These are phyloP conservation scores for Zoysia matrella DNA, from an alignment of 202 grass and related monocot species.

Conservation along the genomic window DNA sequence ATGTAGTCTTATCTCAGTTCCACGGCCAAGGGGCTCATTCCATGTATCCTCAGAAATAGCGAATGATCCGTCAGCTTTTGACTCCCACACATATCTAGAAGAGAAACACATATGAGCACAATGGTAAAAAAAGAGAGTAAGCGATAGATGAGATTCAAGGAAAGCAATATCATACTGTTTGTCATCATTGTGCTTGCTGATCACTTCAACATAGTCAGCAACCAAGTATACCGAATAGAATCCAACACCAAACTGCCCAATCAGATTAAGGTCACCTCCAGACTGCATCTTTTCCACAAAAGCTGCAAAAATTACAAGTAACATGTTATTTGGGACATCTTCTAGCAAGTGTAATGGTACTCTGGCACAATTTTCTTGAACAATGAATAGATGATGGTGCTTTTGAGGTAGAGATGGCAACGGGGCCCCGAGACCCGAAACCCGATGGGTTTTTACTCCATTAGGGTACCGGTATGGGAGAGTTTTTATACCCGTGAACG, in stretches of 20 bases:
- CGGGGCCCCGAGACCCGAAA: too few relatives aligned
- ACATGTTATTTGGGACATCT: conserved; percentile 26
- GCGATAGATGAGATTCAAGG: neutral
- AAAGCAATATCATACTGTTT: conserved; percentile 66
- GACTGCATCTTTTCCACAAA: conserved; percentile 95
- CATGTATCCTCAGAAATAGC: conserved; percentile 95
- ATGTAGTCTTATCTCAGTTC: conserved; percentile 97
- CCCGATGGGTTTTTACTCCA: too few relatives aligned
- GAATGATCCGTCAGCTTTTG: conserved; percentile 92
- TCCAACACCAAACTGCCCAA: conserved; percentile 97
- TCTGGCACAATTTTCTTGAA: neutral
- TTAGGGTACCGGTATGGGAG: too few relatives aligned
- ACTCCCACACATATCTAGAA: conserved; percentile 91
- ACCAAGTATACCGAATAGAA: conserved; percentile 99
- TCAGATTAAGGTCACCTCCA: conserved; percentile 89
- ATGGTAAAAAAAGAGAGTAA: neutral
- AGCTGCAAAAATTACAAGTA: conserved; percentile 53
- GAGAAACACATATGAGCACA: neutral
- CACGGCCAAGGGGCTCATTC: conserved; percentile 91
- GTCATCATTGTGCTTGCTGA: conserved; percentile 99
- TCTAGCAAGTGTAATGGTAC: neutral
- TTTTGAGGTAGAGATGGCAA: too few relatives aligned
- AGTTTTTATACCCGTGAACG: too few relatives aligned
- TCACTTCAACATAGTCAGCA: conserved; percentile 95
- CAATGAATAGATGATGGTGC: neutral